Conservation (phyloP, 2,329 filamentous ascomycete genomes). For the Fusarium dlaminii region DNA sequence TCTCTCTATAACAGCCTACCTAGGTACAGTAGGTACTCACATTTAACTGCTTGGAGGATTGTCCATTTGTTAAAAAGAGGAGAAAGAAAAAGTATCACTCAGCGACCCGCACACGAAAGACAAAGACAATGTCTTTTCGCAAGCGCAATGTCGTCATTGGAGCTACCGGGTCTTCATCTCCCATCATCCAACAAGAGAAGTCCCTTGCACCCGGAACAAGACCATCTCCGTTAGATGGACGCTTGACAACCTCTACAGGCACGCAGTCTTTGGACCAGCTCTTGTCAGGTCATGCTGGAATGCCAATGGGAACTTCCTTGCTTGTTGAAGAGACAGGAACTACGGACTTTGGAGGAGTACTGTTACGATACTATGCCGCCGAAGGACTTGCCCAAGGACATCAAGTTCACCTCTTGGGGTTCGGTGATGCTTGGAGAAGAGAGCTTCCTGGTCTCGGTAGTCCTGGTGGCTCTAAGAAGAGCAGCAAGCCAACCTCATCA, state of each 20-base stretch:
- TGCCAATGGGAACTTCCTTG: slow-evolving; percentile 82
- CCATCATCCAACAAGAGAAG: slow-evolving; percentile 46
- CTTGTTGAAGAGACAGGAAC: slow-evolving; percentile 90
- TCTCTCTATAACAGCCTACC: not conserved
- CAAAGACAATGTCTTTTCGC: slow-evolving; percentile 62
- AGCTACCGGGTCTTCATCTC: slow-evolving; percentile 36
- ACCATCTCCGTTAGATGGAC: slow-evolving; percentile 88
- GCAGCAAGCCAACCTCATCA: slow-evolving; percentile 51
- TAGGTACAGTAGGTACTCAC: not conserved
- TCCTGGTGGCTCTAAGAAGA: slow-evolving; percentile 50
- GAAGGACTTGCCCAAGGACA: slow-evolving; percentile 94
- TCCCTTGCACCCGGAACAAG: slow-evolving; percentile 65
- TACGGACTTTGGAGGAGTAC: slow-evolving; percentile 88
- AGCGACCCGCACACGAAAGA: not conserved
- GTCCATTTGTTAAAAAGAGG: not conserved
- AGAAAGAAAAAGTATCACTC: not conserved
- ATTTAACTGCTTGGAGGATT: not conserved
- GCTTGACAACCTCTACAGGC: slow-evolving; percentile 89
- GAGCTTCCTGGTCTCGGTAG: slow-evolving; percentile 79
- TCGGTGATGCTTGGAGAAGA: slow-evolving; percentile 81
- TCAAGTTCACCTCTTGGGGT: slow-evolving; percentile 83
- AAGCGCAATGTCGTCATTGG: slow-evolving; percentile 65
- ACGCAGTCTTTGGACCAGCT: slow-evolving; percentile 85
- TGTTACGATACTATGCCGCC: slow-evolving; percentile 89
- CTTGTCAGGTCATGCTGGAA: slow-evolving; percentile 85